Evolutionary conservation across 495 filamentous ascomycete species (phyloP), one percentile per base, ranked within the genome.

Genomic region (Trichoderma reesei): DNA sequence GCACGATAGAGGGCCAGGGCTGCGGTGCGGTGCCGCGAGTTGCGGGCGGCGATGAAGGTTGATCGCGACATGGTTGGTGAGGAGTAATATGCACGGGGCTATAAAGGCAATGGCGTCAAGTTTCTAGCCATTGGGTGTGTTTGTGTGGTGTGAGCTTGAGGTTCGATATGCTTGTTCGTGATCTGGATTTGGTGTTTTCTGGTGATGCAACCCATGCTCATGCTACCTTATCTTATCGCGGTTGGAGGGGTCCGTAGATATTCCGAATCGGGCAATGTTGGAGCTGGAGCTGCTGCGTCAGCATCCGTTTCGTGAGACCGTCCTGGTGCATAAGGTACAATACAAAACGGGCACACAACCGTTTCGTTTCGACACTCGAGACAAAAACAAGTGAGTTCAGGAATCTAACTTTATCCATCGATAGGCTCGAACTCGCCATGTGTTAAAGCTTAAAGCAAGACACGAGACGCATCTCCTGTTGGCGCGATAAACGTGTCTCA

Each of bases 1-100:
- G 85, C 83, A 67, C 87, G 82, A 69, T 86, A 90, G 39, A 91
- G 83, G 26, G 86, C 82, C 65, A 88, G 75, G 68, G 85, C 86
- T 72, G 85, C 84, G 76, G 76, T 78, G 51, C 84, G 80, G 75
- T 88, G 85, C 67, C 68, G 65, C 71, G 78, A 63, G 75, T 79
- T 60, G 72, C 72, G 63, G 77, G 71, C 68, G 68, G 67, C 70
- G 68, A 78, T 68, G 68, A 80, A 78, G 79, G 80, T 71, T 34
- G 36, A 41, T 38, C 51, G 54, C 13, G 31, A 20, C 63, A 65
- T 65, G 56, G n/a, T 18, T 34, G 14, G 14, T 14, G n/a, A 10
- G 42, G 26, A 26, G 26, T 26, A 26, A 26, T 26, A 26, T 26
- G 26, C 26, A 1, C 26, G 2, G 11, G 42, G 26, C 0, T 13